Evolutionary conservation across 2,329 filamentous ascomycete species (phyloP).

Genomic region (Diatrype stigma): DNA sequence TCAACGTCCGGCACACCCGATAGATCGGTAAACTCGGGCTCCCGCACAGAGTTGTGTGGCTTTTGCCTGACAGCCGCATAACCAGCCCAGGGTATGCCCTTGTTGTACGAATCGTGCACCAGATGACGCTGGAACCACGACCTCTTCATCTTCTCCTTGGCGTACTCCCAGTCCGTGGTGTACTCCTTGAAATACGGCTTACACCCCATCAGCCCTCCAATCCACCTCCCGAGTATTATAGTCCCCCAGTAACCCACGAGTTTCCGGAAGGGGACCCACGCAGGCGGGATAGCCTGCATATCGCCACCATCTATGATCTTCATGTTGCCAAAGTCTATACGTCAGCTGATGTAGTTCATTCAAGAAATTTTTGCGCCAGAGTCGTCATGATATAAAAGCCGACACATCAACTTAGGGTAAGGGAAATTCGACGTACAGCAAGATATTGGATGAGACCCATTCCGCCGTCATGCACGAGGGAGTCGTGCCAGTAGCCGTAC

Average conservation of each 20-base stretch:
- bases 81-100: too few species aligned
- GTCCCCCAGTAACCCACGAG: slow-evolving; percentile 20
- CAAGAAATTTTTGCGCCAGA: too few species aligned
- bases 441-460: slow-evolving; percentile 29
- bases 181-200: slow-evolving; percentile 32
- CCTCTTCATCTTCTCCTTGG: slow-evolving; percentile 27
- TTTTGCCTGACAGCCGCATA: too few species aligned
- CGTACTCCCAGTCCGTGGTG: slow-evolving; percentile 33
- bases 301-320: slow-evolving; percentile 9
- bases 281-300: slow-evolving; percentile 15
- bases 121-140: slow-evolving; percentile 16
- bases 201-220: slow-evolving; percentile 32
- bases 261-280: slow-evolving; percentile 29
- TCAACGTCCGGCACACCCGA: too few species aligned
- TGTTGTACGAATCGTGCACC: neutral
- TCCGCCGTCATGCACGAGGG: slow-evolving; percentile 20
- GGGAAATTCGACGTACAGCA: slow-evolving; percentile 15
- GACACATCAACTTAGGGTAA: too few species aligned
- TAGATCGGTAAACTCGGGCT: too few species aligned
- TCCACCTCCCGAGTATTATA: slow-evolving; percentile 29
- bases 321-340: too few species aligned
- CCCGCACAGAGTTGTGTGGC: too few species aligned
- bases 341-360: too few species aligned
- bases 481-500: slow-evolving; percentile 31
- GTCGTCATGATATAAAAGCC: too few species aligned